Percentiles rank a stretch among this genome's conserved stretches.
These are phyloP conservation scores for Elongisporangium prolatum DNA, from an alignment of 352 stramenopile genomes.

Conservation along the genomic window DNA sequence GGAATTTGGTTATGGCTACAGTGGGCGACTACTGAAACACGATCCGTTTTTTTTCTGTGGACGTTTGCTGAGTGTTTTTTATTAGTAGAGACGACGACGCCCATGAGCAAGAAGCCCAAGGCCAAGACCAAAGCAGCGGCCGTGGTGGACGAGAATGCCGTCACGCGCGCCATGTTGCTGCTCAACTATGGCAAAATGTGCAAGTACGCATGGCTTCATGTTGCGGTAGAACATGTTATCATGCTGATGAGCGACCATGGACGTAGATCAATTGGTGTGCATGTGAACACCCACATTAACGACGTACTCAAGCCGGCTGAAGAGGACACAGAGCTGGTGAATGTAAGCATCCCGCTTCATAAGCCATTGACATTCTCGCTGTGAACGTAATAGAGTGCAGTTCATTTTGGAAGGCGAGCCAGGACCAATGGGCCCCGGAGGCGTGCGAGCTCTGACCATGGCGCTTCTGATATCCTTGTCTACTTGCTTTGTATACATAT, in stretches of 20 bases:
- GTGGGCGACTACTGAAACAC: too few species aligned
- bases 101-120: constrained; percentile 58
- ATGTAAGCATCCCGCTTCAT: constrained; percentile 21
- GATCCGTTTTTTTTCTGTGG: too few species aligned
- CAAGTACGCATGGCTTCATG: constrained; percentile 42
- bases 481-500: constrained; percentile 1
- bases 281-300: constrained; percentile 58
- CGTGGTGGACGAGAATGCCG: constrained; percentile 53
- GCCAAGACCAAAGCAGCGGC: constrained; percentile 49
- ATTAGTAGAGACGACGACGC: too few species aligned
- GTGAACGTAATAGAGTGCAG: constrained; percentile 14
- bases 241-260: background rate
- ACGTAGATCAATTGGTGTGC: constrained; percentile 63
- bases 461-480: constrained; percentile 78
- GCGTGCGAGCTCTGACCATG: constrained; percentile 59
- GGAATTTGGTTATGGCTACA: too few species aligned
- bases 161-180: constrained; percentile 57
- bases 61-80: too few species aligned
- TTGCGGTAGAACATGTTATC: too few species aligned
- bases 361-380: background rate
- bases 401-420: constrained; percentile 76
- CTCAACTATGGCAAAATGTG: constrained; percentile 75
- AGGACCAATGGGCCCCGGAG: constrained; percentile 49
- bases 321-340: constrained; percentile 68
- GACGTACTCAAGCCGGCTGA: constrained; percentile 63